A percentile compares a stretch with the other conserved stretches of the same genome.
These are phyloP conservation scores for Calonectria henricotiae DNA, from an alignment of 2,329 filamentous ascomycete genomes.

Conservation along the genomic window DNA sequence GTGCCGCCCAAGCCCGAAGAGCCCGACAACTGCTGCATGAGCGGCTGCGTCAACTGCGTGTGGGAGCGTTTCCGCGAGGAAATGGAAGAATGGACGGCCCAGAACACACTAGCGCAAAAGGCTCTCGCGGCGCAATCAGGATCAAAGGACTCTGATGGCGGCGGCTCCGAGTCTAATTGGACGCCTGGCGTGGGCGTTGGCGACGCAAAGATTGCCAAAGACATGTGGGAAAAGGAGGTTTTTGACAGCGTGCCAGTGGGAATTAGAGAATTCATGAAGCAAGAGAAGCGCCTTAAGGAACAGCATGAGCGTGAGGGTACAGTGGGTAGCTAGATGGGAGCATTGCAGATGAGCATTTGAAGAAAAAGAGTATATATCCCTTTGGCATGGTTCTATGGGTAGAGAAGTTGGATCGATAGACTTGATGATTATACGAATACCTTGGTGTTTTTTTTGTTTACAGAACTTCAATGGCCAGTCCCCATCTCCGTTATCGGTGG, in stretches of 20 bases:
- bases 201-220: constrained; percentile 64
- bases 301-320: constrained; percentile 76
- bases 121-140: constrained; percentile 61
- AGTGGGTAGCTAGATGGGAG: constrained; percentile 57
- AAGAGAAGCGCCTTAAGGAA: constrained; percentile 90
- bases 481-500: background rate
- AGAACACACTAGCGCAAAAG: constrained; percentile 75
- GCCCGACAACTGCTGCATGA: constrained; percentile 99
- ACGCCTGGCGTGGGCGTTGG: constrained; percentile 51
- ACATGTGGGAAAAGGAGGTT: constrained; percentile 77
- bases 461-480: background rate
- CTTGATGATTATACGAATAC: constrained; percentile 45
- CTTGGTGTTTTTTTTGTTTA: constrained; percentile 5
- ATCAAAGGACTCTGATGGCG: constrained; percentile 87
- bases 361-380: constrained; percentile 46
- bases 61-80: constrained; percentile 95
- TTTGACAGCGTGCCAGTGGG: constrained; percentile 90
- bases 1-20: constrained; percentile 90
- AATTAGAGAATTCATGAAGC: constrained; percentile 97
- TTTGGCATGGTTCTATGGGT: constrained; percentile 32
- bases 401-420: constrained; percentile 43
- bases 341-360: background rate
- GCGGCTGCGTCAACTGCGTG: constrained; percentile 96
- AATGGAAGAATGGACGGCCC: constrained; percentile 87
- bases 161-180: constrained; percentile 82